phyloP scores from a whole-genome alignment of 192 early-diverging fungal genomes.

The Coemansia sp. region DNA sequence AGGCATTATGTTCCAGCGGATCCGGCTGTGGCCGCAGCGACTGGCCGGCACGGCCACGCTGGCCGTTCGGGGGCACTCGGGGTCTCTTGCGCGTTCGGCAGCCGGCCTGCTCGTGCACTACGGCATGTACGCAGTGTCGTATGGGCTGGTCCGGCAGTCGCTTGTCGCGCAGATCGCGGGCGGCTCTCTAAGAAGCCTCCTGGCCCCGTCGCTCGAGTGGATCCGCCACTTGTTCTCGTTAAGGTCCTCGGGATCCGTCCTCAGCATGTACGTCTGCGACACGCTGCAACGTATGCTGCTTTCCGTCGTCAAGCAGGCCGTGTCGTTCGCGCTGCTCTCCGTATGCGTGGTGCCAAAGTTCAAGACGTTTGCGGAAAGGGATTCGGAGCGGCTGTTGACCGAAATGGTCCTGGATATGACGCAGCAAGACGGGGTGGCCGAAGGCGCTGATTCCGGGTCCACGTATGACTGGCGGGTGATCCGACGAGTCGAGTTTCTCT shows the following conservation, averaged over 20 bases:
- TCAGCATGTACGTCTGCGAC: slow-evolving; percentile 31
- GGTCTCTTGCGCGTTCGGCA: not conserved
- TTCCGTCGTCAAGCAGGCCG: no score
- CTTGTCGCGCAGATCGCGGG: slow-evolving; percentile 14
- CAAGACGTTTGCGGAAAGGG: no score
- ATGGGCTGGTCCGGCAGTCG: slow-evolving; percentile 35
- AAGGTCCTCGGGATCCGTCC: slow-evolving; percentile 19
- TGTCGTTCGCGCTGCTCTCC: no score
- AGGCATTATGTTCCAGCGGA: slow-evolving; percentile 27
- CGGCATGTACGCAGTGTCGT: slow-evolving; percentile 15
- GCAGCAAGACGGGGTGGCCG: not conserved
- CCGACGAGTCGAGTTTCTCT: slow-evolving; percentile 11
- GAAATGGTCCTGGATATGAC: not conserved
- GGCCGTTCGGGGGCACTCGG: not conserved
- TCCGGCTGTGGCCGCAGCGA: slow-evolving; percentile 13
- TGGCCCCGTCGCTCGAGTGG: slow-evolving; percentile 15
- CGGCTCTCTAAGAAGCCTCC: not conserved
- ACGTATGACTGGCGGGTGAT: not conserved
- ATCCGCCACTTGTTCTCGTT: slow-evolving; percentile 14
- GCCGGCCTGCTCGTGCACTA: slow-evolving; percentile 24
- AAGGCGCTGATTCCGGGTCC: not conserved
- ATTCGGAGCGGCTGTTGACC: no score
- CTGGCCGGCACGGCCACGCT: not conserved
- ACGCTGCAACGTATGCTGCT: not conserved
- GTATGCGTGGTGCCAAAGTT: no score